Evolutionary conservation across 495 filamentous ascomycete species (phyloP).

Genomic region (Glonium stellatum): DNA sequence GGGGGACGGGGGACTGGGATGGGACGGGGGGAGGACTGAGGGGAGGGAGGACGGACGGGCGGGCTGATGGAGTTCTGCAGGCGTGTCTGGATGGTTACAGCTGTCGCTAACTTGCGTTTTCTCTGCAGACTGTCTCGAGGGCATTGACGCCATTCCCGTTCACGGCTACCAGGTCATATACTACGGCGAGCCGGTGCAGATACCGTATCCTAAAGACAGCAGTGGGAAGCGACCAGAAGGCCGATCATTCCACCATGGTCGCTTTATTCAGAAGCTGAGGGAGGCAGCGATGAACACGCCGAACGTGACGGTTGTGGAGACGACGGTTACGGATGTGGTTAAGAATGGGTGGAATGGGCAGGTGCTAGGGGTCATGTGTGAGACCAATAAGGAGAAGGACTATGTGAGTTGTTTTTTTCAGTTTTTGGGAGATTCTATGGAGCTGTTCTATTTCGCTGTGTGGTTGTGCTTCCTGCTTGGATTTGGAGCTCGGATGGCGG

Average conservation of each 20-base stretch:
- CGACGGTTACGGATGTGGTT: conserved; percentile 43
- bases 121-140: conserved; percentile 65
- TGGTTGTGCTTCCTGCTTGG: background rate
- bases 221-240: conserved; percentile 36
- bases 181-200: conserved; percentile 66
- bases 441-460: background rate
- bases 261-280: conserved; percentile 39
- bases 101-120: background rate
- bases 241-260: conserved; percentile 41
- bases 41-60: too few relatives aligned
- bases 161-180: conserved; percentile 85
- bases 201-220: conserved; percentile 55
- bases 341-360: conserved; percentile 37
- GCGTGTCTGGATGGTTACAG: background rate
- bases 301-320: conserved; percentile 46
- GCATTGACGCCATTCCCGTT: conserved; percentile 75
- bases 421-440: background rate
- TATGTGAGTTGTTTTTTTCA: conserved; percentile 24
- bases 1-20: too few relatives aligned
- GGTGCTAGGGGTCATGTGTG: conserved; percentile 67
- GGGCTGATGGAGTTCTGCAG: background rate
- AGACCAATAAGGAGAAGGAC: conserved; percentile 55
- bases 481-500: too few relatives aligned
- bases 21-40: background rate
- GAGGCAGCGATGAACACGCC: conserved; percentile 30